These are phyloP conservation scores for Rhodamnia argentea DNA, from an alignment of 345 rosid species.

Conservation along the genomic window DNA sequence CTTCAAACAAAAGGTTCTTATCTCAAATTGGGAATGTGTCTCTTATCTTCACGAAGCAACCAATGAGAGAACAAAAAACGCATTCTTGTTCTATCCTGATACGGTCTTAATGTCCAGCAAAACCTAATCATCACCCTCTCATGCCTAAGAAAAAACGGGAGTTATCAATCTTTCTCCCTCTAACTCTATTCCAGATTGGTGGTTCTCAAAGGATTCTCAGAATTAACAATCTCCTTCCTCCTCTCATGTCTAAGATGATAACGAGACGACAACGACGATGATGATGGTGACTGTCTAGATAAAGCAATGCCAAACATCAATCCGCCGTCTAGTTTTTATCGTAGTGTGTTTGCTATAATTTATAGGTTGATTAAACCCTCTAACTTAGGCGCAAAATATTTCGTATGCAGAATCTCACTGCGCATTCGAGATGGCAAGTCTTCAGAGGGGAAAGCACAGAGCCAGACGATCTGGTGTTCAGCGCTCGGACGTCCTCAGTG, in stretches of 20 bases:
- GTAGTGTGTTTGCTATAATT: neutral
- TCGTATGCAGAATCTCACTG: conserved; percentile 1
- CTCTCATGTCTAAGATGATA: too few relatives aligned
- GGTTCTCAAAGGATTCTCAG: too few relatives aligned
- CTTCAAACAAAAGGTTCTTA: neutral
- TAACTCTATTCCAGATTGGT: too few relatives aligned
- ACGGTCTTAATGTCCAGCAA: neutral
- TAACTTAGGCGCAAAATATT: neutral
- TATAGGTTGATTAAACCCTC: neutral
- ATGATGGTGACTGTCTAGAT: neutral
- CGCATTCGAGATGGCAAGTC: conserved; percentile 39
- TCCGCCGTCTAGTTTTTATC: neutral
- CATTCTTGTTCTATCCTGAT: neutral
- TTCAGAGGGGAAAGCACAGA: conserved; percentile 38
- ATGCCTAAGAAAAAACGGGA: neutral
- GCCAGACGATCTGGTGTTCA: conserved; percentile 22
- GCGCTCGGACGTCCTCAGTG: conserved; percentile 19
- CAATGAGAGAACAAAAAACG: neutral
- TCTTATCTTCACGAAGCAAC: neutral
- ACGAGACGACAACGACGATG: neutral
- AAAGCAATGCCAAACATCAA: neutral
- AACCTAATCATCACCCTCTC: neutral
- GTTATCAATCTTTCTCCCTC: too few relatives aligned
- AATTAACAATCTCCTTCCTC: too few relatives aligned
- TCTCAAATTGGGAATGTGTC: neutral